These are phyloP conservation scores for Ogataea kodamae DNA, from an alignment of 805 yeast genomes.

Conservation along the genomic window DNA sequence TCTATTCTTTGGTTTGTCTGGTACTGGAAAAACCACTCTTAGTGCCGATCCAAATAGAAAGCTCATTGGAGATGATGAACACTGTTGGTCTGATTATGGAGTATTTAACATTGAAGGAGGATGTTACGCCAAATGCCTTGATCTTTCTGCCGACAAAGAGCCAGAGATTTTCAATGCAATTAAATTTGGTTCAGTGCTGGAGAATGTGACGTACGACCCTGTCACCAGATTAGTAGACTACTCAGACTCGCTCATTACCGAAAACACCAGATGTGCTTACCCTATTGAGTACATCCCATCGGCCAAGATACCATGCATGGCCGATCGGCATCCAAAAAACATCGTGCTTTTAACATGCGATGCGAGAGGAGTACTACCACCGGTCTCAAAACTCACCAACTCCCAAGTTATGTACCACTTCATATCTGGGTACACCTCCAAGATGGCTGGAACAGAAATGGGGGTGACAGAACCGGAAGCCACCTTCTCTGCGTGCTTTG, in stretches of 20 bases:
- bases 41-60: constrained; percentile 94
- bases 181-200: constrained; percentile 90
- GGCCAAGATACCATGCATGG: constrained; percentile 92
- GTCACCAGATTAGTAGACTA: constrained; percentile 80
- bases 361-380: constrained; percentile 97
- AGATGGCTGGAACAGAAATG: constrained; percentile 99
- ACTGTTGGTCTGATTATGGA: constrained; percentile 98
- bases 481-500: constrained; percentile 97
- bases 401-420: constrained; percentile 99
- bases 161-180: constrained; percentile 97
- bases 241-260: constrained; percentile 77
- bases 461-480: constrained; percentile 99
- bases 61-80: constrained; percentile 98
- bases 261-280: constrained; percentile 97
- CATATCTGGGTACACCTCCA: constrained; percentile 96
- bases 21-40: constrained; percentile 97
- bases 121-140: constrained; percentile 96
- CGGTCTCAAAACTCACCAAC: constrained; percentile 88
- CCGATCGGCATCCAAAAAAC: constrained; percentile 88
- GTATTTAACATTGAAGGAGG: constrained; percentile 99
- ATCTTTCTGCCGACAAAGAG: constrained; percentile 84
- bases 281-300: constrained; percentile 96
- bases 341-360: constrained; percentile 92
- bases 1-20: constrained; percentile 92
- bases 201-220: constrained; percentile 86